A percentile compares a stretch with the other conserved stretches of the same genome.
These are phyloP conservation scores for Desmodesmus armatus DNA, from an alignment of 139 green algal species.

Conservation along the genomic window DNA sequence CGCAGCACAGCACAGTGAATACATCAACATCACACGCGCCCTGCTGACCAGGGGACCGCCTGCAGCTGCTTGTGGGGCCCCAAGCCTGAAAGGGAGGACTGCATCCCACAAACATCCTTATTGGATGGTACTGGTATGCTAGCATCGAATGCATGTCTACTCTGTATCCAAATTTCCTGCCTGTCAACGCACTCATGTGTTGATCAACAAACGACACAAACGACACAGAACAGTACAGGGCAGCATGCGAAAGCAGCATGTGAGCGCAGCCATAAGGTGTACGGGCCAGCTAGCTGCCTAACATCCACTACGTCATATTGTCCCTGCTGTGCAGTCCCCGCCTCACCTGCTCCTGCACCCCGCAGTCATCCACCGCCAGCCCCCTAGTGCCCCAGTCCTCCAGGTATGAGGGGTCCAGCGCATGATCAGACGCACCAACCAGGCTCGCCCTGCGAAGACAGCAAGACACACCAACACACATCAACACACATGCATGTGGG, in stretches of 20 bases:
- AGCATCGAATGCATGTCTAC: no score
- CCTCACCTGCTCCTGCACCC: constrained; percentile 6
- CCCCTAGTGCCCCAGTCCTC: constrained; percentile 17
- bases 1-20: not conserved
- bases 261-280: not conserved
- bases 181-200: no score
- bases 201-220: not conserved
- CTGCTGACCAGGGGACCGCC: not conserved
- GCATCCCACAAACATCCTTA: not conserved
- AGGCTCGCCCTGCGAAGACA: not conserved
- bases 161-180: no score
- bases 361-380: not conserved
- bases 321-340: not conserved
- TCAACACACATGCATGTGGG: not conserved
- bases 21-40: not conserved
- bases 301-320: not conserved
- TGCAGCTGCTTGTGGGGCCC: not conserved
- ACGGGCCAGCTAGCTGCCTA: not conserved
- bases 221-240: not conserved
- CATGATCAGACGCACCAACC: constrained; percentile 13
- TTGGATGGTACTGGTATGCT: not conserved
- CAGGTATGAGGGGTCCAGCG: constrained; percentile 12
- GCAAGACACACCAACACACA: not conserved
- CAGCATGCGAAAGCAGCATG: not conserved
- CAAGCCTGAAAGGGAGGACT: not conserved